Conservation (phyloP, 2,329 filamentous ascomycete species). For the Shiraia bambusicola region DNA sequence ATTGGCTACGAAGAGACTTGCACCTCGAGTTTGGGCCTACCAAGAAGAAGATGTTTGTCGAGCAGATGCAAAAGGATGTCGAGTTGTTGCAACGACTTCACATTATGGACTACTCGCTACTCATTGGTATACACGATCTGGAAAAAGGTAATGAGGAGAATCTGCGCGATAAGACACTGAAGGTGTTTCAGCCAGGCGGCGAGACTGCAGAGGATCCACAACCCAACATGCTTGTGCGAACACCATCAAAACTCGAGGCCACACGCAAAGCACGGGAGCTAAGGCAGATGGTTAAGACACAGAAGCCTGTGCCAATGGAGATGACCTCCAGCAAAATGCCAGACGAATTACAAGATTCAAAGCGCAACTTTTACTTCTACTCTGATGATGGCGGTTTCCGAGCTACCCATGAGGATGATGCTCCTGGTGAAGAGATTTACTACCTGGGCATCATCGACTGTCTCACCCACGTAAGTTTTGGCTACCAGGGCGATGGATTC, state of each 20-base stretch:
- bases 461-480: slow-evolving; percentile 78
- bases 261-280: slow-evolving; percentile 88
- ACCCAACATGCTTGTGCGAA: slow-evolving; percentile 76
- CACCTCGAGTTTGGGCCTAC: slow-evolving; percentile 84
- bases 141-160: slow-evolving; percentile 93
- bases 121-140: slow-evolving; percentile 91
- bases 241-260: slow-evolving; percentile 90
- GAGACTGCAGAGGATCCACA: slow-evolving; percentile 52
- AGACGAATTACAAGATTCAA: slow-evolving; percentile 69
- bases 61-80: slow-evolving; percentile 87
- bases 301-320: slow-evolving; percentile 91
- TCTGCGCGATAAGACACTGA: slow-evolving; percentile 80
- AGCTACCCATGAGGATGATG: slow-evolving; percentile 88
- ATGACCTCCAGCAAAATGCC: slow-evolving; percentile 84
- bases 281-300: slow-evolving; percentile 86
- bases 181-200: slow-evolving; percentile 90
- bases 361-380: slow-evolving; percentile 82
- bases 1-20: slow-evolving; percentile 86
- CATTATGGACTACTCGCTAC: slow-evolving; percentile 98
- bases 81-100: slow-evolving; percentile 80
- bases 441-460: slow-evolving; percentile 99
- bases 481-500: neutral
- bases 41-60: slow-evolving; percentile 85
- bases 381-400: slow-evolving; percentile 90
- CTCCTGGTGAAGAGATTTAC: slow-evolving; percentile 87